Base-by-base conservation (phyloP, 1,139 yeast species). In the Eremothecium gossypii region DNA sequence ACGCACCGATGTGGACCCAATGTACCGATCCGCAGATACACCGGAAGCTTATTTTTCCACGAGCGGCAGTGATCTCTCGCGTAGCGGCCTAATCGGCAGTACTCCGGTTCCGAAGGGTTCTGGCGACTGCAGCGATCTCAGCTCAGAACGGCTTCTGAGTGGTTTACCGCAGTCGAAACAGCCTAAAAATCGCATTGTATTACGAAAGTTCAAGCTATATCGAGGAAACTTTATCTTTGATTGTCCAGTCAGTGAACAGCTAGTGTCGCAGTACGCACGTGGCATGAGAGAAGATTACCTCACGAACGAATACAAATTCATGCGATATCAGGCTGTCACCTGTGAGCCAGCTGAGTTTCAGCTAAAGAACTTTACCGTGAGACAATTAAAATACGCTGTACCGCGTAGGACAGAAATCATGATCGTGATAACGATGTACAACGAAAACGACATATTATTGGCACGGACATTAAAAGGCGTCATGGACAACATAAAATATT, bases 381-480 rank as follows among this genome's bases (percentile, higher is more conserved):
- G 98, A 56, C 82, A 89, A 20, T 73, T 79, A 34, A 76, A 76
- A 48, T 70, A 74, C 50, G 69, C 74, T 49, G 73, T 69, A 40
- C 83, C 83, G 26, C 78, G 97, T 59, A 82, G 80, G 51, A 89
- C 96, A 0, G 98, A 91, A 63, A 67, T 91, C 40, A 77, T 91
- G 49, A 75, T 91, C 44, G 89, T 95, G 49, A 75, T 91, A 43
- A 91, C 98, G 10, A 84, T 89, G 81, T 91, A 89, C 64, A 89
- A 89, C 58, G 98, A 91, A 66, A 93, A 84, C 63, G 95, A 87
- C 60, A 73, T 74, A 42, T 71, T 95, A 8, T 73, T 93, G 48
- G 91, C 96, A 1, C 75, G 97, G 61, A 89, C 97, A 3, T 70
- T 91, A 69, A 89, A 87, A 61, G 95, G 95, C 36, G 85, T 89